Percentiles rank a stretch among this genome's conserved stretches.
Evolutionary conservation across 2,329 filamentous ascomycete species (phyloP).

Genomic region (Pestalotiopsis sp.): DNA sequence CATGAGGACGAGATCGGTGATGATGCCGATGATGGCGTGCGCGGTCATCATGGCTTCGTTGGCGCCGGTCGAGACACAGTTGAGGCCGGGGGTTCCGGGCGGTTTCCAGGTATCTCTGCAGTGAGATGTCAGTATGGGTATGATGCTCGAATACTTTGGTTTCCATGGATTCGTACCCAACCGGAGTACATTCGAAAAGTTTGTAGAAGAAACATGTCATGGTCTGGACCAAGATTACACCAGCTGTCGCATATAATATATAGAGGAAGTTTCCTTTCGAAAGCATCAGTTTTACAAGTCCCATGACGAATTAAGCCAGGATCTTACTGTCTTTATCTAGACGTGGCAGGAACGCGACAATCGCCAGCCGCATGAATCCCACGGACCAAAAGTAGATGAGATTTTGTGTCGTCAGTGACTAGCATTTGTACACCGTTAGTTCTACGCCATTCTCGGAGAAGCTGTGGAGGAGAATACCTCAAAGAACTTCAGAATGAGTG

Average conservation of each 20-base stretch:
- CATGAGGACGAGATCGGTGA: conserved; percentile 38
- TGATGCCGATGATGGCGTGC: background rate
- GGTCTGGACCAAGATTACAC: conserved; percentile 17
- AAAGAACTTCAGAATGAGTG: conserved; percentile 13
- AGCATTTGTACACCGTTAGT: background rate
- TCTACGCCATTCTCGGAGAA: background rate
- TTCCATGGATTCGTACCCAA: background rate
- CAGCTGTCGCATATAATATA: conserved; percentile 10
- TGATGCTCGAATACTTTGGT: background rate
- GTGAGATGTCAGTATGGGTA: background rate
- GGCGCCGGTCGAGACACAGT: background rate
- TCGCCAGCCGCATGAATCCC: conserved; percentile 35
- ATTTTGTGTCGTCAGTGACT: conserved; percentile 22
- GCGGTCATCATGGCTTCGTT: background rate
- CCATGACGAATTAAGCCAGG: background rate
- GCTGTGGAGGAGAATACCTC: conserved; percentile 15
- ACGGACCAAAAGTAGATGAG: conserved; percentile 34
- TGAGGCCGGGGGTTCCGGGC: background rate
- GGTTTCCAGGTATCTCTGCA: background rate
- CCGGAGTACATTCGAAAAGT: conserved; percentile 17
- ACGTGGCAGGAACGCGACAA: conserved; percentile 36
- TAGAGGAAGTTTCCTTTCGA: conserved; percentile 2
- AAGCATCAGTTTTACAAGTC: background rate
- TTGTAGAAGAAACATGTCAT: conserved; percentile 18
- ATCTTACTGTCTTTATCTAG: conserved; percentile 36